Evolutionary conservation across 805 yeast genomes (phyloP).

Genomic region (Kuraishia cidri): DNA sequence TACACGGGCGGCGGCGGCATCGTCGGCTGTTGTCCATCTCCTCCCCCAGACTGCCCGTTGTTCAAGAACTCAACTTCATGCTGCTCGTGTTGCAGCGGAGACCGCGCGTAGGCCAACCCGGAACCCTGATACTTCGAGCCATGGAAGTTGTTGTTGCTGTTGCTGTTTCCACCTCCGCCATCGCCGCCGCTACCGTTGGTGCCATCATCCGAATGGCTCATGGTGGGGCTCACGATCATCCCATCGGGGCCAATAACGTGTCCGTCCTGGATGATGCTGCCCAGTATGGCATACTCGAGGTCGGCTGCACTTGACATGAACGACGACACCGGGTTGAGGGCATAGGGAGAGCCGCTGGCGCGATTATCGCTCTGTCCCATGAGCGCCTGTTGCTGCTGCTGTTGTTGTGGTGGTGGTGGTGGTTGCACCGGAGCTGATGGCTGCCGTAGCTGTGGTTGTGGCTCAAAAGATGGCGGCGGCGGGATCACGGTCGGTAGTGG

Average conservation of each 20-base stretch:
- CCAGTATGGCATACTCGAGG: constrained; percentile 60
- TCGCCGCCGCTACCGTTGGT: neutral
- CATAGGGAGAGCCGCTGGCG: neutral
- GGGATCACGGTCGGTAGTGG: constrained; percentile 9
- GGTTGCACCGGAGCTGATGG: no score
- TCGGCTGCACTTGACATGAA: constrained; percentile 68
- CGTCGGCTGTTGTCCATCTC: neutral
- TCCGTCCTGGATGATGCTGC: constrained; percentile 51
- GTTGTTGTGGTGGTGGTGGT: no score
- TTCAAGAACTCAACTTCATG: no score
- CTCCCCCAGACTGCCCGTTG: neutral
- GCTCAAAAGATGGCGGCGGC: neutral
- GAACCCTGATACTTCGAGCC: neutral
- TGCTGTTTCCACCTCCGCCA: constrained; percentile 1
- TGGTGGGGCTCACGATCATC: constrained; percentile 17
- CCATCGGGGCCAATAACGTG: constrained; percentile 14
- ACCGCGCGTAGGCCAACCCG: neutral
- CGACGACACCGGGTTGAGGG: no score
- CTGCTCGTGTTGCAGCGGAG: constrained; percentile 1
- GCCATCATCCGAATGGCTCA: constrained; percentile 20
- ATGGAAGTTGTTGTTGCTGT: constrained; percentile 1
- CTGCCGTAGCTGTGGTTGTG: no score
- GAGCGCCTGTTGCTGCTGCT: no score
- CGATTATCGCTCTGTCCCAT: neutral
- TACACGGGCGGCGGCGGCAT: neutral